Percentiles rank a stretch among this genome's conserved stretches.
phyloP scores from a whole-genome alignment of 768 basidiomycete genomes.

The Naematelia encephala region DNA sequence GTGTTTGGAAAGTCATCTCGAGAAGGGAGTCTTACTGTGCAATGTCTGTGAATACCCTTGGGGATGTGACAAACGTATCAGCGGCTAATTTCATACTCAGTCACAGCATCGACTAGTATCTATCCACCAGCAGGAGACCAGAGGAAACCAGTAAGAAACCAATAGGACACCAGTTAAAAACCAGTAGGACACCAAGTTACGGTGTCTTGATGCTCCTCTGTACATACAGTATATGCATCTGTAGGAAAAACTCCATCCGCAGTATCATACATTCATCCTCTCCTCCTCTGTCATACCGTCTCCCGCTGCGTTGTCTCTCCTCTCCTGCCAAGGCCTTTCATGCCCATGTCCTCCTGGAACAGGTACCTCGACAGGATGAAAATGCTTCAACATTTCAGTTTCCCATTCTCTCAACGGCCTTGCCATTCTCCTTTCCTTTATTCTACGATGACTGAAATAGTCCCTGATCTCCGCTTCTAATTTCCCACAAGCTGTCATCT shows the following conservation, averaged over 20 bases:
- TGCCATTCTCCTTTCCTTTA: slow-evolving; percentile 58
- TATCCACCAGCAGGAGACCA: too few species aligned
- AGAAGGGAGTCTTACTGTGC: too few species aligned
- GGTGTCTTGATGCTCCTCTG: too few species aligned
- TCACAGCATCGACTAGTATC: too few species aligned
- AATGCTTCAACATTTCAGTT: slow-evolving; percentile 63
- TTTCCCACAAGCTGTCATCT: slow-evolving; percentile 27
- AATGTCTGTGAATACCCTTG: too few species aligned
- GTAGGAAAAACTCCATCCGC: too few species aligned
- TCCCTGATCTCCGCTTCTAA: slow-evolving; percentile 51
- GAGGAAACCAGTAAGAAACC: too few species aligned
- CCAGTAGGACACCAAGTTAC: too few species aligned
- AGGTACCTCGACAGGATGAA: slow-evolving; percentile 39
- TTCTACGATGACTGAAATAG: slow-evolving; percentile 17
- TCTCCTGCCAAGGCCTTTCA: background rate
- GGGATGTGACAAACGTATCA: too few species aligned
- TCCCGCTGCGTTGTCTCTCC: background rate
- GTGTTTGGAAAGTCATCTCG: too few species aligned
- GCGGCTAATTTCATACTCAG: too few species aligned
- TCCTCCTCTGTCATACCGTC: background rate
- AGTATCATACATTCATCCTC: slow-evolving; percentile 11
- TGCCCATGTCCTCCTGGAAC: slow-evolving; percentile 3
- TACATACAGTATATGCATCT: background rate
- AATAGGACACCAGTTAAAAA: too few species aligned
- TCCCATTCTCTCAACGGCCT: slow-evolving; percentile 72